Conservation (phyloP, 441 rosid species). For the Bruguiera hainesii region DNA sequence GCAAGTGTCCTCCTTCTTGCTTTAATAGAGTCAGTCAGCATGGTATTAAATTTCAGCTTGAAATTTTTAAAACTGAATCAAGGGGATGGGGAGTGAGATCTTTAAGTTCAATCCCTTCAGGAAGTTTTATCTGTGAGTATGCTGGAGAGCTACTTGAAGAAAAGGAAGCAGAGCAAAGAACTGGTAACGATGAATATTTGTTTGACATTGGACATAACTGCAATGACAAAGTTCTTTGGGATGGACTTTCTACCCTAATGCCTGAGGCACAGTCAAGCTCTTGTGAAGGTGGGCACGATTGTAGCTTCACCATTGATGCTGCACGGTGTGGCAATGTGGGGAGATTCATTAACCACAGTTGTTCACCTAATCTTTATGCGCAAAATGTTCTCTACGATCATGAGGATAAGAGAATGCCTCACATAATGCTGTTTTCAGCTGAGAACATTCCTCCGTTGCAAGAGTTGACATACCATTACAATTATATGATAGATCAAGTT, state of each 20-base stretch:
- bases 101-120: slow-evolving; percentile 63
- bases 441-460: slow-evolving; percentile 89
- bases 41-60: slow-evolving; percentile 76
- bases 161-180: slow-evolving; percentile 68
- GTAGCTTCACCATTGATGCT: slow-evolving; percentile 86
- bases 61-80: slow-evolving; percentile 71
- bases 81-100: slow-evolving; percentile 98
- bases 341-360: slow-evolving; percentile 88
- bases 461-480: slow-evolving; percentile 80
- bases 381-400: slow-evolving; percentile 86
- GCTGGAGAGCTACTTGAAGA: slow-evolving; percentile 81
- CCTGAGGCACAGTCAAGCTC: slow-evolving; percentile 31
- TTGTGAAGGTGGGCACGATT: slow-evolving; percentile 33
- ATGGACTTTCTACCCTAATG: slow-evolving; percentile 43
- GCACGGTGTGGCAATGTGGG: slow-evolving; percentile 68
- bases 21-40: slow-evolving; percentile 72
- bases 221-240: slow-evolving; percentile 38
- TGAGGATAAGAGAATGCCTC: slow-evolving; percentile 71
- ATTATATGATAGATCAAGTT: slow-evolving; percentile 63
- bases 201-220: slow-evolving; percentile 71
- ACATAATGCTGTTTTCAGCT: slow-evolving; percentile 79
- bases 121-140: slow-evolving; percentile 90
- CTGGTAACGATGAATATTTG: slow-evolving; percentile 73
- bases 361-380: slow-evolving; percentile 90
- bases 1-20: slow-evolving; percentile 76